These are phyloP conservation scores for Vaccinium darrowii DNA, from an alignment of 148 eudicot species.

Conservation along the genomic window DNA sequence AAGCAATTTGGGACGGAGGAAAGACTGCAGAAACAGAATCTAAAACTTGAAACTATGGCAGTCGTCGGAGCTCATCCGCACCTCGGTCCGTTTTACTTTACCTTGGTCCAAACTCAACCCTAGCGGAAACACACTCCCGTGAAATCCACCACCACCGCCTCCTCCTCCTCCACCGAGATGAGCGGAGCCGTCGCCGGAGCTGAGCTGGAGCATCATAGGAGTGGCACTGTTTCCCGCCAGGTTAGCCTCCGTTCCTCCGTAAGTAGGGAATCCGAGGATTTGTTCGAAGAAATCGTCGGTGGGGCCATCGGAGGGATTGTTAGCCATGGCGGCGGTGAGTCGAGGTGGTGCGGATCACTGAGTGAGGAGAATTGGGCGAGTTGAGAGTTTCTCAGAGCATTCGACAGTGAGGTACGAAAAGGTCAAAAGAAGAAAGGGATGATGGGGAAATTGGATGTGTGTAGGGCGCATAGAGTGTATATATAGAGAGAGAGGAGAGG, in stretches of 20 bases:
- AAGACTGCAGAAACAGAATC: too few relatives aligned
- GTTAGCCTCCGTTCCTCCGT: constrained; percentile 31
- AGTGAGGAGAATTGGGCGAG: neutral
- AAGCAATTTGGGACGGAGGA: too few relatives aligned
- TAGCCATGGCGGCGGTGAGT: constrained; percentile 36
- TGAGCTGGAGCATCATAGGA: constrained; percentile 61
- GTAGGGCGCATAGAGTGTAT: neutral
- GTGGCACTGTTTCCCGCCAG: constrained; percentile 32
- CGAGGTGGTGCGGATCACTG: constrained; percentile 1
- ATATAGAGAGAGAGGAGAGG: neutral
- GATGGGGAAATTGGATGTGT: too few relatives aligned
- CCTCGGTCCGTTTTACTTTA: neutral
- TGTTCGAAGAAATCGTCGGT: constrained; percentile 56
- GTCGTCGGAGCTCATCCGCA: too few relatives aligned
- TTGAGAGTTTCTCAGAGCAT: constrained; percentile 10
- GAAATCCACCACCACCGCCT: constrained; percentile 30
- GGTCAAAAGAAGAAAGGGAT: neutral
- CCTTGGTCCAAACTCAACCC: constrained; percentile 59
- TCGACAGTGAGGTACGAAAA: neutral
- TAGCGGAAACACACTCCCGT: constrained; percentile 45
- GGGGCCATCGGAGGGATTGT: constrained; percentile 38
- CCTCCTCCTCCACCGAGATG: constrained; percentile 18
- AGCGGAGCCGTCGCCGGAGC: constrained; percentile 30
- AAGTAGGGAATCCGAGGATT: constrained; percentile 45
- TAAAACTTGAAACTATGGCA: too few relatives aligned